Evolutionary conservation across 768 basidiomycete species (phyloP), one percentile per base, ranked within the genome.

Genomic region (Tulasnella sp.): DNA sequence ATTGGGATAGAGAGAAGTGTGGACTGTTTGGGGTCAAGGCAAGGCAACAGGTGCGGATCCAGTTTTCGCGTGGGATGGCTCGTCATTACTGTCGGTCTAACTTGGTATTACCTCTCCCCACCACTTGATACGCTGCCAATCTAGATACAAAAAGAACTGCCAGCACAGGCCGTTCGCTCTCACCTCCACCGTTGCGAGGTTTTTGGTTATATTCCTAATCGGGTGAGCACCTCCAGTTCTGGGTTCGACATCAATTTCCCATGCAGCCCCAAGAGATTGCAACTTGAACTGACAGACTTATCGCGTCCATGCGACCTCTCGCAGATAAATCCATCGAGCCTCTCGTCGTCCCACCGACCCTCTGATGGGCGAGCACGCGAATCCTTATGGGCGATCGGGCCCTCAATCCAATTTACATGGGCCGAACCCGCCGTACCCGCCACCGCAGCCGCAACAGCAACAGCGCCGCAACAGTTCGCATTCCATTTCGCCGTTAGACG

Each of bases 31-130:
- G 64, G 64, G 64, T 69, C 64, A 9, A 54, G 24, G 54, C 54
- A 54, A 54, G n/a, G 54, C 54, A n/a, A 54, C 22, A 69, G 64
- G 64, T 69, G 64, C 64, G 64, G 64, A 69, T 69, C 64, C 64
- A 69, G 64, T 69, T 69, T 69, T 69, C 64, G 64, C 64, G 64
- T 69, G 64, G 64, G 64, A 69, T 69, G 64, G 64, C 64, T 69
- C 64, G 64, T 69, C 64, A 69, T 69, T 31, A 69, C 64, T 28
- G 31, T 69, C 64, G 28, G 64, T 69, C 64, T 69, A 69, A 69
- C 64, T 69, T 16, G 31, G 37, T 24, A 69, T 69, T 69, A 6
- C 64, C 31, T 37, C 31, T 69, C 64, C 64, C 64, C 64, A 28
- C 28, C 64, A 69, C 64, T 69, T 37, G 28, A 14, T 69, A 31